phyloP scores from a whole-genome alignment of 1,284 basidiomycete genomes.

The Peniophora sp. region DNA sequence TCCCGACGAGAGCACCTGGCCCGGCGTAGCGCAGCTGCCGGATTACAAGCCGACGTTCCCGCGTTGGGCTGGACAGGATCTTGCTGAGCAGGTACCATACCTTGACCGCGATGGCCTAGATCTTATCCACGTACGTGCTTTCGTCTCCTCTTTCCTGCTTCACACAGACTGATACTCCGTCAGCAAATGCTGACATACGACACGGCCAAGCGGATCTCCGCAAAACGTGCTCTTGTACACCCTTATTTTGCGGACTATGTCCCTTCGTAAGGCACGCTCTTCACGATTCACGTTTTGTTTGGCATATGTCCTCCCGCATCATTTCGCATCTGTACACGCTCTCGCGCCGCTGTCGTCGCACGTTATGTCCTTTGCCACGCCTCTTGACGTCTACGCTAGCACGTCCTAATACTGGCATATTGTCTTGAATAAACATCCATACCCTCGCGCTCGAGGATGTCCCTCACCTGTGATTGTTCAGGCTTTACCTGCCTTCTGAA shows the following conservation, averaged over 20 bases:
- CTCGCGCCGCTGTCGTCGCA: neutral
- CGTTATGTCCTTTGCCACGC: neutral
- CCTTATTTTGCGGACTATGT: conserved; percentile 68
- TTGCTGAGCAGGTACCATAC: conserved; percentile 58
- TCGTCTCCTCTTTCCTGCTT: neutral
- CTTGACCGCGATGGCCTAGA: conserved; percentile 73
- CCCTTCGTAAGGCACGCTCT: conserved; percentile 12
- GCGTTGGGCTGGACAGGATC: conserved; percentile 77
- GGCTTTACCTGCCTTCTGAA: too few relatives aligned
- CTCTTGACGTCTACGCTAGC: neutral
- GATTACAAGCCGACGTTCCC: conserved; percentile 98
- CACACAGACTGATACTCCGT: conserved; percentile 13
- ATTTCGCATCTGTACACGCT: neutral
- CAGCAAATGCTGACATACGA: conserved; percentile 87
- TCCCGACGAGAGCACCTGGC: conserved; percentile 91
- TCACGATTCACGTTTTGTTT: neutral
- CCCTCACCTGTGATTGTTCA: too few relatives aligned
- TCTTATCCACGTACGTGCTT: conserved; percentile 54
- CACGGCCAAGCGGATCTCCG: conserved; percentile 89
- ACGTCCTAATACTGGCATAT: neutral
- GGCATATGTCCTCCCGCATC: neutral
- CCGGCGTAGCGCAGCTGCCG: conserved; percentile 81
- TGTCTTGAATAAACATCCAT: too few relatives aligned
- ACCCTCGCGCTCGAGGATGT: too few relatives aligned
- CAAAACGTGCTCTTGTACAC: conserved; percentile 80